Evolutionary conservation across 805 yeast species (phyloP).

Genomic region (fission yeast (Schizosaccharomyces pombe)): DNA sequence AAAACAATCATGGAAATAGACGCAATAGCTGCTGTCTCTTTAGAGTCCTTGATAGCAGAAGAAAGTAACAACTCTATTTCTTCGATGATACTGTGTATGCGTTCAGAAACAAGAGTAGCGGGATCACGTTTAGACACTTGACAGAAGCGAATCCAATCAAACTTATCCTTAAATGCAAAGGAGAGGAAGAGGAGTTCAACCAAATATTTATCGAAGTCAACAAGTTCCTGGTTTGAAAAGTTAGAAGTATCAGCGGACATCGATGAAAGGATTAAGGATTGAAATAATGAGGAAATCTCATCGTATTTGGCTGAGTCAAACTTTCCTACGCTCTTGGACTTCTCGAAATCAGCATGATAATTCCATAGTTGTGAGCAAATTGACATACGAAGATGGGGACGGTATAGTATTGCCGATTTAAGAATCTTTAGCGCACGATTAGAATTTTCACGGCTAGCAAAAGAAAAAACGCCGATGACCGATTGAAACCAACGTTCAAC

Average conservation of each 20-base stretch:
- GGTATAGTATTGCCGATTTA: background rate
- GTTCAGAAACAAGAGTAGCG: background rate
- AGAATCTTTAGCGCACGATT: background rate
- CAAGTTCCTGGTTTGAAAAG: no score
- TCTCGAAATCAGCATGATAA: background rate
- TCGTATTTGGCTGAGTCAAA: background rate
- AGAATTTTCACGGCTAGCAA: background rate
- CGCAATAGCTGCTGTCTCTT: conserved; percentile 21
- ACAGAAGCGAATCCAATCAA: conserved; percentile 2
- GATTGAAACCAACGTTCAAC: background rate
- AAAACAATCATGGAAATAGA: conserved; percentile 27
- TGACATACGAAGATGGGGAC: background rate
- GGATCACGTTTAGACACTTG: conserved; percentile 1
- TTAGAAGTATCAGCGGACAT: background rate
- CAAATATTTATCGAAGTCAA: background rate
- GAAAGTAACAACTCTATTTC: background rate
- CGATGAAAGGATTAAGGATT: background rate
- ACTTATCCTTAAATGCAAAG: background rate
- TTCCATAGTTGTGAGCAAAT: background rate
- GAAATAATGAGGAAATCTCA: background rate
- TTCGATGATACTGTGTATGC: background rate
- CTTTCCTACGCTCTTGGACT: background rate
- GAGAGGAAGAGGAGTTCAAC: background rate
- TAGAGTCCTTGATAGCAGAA: background rate
- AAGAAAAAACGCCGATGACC: background rate